These are phyloP conservation scores for Tephrocybe sp. DNA, from an alignment of 768 basidiomycete genomes.

Conservation along the genomic window DNA sequence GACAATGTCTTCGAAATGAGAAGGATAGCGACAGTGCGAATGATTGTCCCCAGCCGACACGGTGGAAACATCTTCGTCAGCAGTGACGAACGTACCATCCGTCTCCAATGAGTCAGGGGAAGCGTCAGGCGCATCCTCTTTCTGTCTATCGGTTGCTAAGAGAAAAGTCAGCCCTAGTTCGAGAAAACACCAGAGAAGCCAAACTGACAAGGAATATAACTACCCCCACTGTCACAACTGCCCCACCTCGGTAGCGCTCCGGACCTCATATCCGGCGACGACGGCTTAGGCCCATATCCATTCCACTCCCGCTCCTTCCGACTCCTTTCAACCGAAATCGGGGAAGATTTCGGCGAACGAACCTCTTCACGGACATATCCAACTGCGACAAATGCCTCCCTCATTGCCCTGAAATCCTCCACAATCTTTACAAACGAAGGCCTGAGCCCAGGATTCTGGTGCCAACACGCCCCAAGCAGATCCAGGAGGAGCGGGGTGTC, in stretches of 20 bases:
- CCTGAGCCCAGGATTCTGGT: slow-evolving; percentile 46
- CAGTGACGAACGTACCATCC: slow-evolving; percentile 20
- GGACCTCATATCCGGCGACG: slow-evolving; percentile 44
- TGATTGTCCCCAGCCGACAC: no score
- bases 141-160: slow-evolving; percentile 3
- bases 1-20: slow-evolving; percentile 36
- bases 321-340: slow-evolving; percentile 17
- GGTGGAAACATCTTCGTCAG: slow-evolving; percentile 17
- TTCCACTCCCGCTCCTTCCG: slow-evolving; percentile 16
- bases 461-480: slow-evolving; percentile 60
- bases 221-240: no score
- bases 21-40: slow-evolving; percentile 11
- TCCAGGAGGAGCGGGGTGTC: slow-evolving; percentile 34
- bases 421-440: slow-evolving; percentile 54
- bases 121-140: not conserved
- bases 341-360: no score
- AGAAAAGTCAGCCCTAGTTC: no score
- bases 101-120: slow-evolving; percentile 16
- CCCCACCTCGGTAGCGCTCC: slow-evolving; percentile 21
- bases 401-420: slow-evolving; percentile 42
- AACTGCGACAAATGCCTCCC: slow-evolving; percentile 26
- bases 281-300: slow-evolving; percentile 12
- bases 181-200: no score
- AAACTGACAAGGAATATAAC: no score
- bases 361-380: no score